Conservation (phyloP, 176 grass and related monocot genomes). For the Ampelocalamus luodianensis region DNA sequence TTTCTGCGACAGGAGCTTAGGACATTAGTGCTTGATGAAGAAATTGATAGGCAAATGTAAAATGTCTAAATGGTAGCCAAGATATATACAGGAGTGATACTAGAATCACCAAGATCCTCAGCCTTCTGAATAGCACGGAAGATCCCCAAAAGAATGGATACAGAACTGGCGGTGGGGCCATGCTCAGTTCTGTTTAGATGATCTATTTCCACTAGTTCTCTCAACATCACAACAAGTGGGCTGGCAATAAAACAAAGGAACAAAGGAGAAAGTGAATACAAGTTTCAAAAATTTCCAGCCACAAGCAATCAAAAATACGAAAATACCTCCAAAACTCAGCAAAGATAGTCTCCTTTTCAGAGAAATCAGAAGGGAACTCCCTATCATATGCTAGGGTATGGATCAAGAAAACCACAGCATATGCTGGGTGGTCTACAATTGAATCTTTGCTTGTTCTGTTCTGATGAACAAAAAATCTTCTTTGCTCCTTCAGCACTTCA, state of each 20-base stretch:
- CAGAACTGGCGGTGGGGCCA: constrained; percentile 44
- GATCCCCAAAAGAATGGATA: constrained; percentile 70
- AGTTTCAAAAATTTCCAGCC: constrained; percentile 27
- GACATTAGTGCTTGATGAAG: constrained; percentile 36
- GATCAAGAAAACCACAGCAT: constrained; percentile 88
- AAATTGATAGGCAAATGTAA: constrained; percentile 42
- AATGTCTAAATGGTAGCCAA: not conserved
- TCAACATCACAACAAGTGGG: constrained; percentile 80
- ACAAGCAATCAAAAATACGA: constrained; percentile 42
- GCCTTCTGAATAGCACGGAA: constrained; percentile 87
- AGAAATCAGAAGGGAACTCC: constrained; percentile 56
- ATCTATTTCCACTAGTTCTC: constrained; percentile 63
- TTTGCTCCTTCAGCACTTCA: constrained; percentile 71
- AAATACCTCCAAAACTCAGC: constrained; percentile 71
- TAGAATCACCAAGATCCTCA: constrained; percentile 69
- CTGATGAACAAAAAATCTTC: constrained; percentile 53
- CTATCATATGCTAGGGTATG: constrained; percentile 70
- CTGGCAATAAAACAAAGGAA: constrained; percentile 65
- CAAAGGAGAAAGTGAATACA: constrained; percentile 26
- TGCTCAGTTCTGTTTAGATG: constrained; percentile 47
- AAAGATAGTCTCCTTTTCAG: constrained; percentile 61
- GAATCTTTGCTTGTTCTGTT: constrained; percentile 52
- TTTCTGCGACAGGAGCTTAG: constrained; percentile 63
- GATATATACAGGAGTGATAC: constrained; percentile 61
- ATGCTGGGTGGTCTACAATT: constrained; percentile 67